phyloP scores from a whole-genome alignment of 2,329 filamentous ascomycete genomes.

The Balansia obtecta region DNA sequence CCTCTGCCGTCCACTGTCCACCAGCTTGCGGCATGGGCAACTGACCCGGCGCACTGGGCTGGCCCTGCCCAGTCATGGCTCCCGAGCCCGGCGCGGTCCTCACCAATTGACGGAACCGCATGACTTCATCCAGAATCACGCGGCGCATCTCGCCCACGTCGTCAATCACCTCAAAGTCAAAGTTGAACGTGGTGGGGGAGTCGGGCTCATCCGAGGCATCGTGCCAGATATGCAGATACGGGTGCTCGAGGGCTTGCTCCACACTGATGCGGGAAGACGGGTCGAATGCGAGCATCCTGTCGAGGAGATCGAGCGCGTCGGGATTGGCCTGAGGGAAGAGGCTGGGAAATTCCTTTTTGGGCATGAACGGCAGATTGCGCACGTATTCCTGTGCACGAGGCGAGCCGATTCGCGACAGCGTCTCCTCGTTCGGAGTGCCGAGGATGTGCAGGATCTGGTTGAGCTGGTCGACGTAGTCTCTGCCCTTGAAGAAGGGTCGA shows the following conservation, averaged over 20 bases:
- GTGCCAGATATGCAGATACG: slow-evolving; percentile 96
- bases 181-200: slow-evolving; percentile 92
- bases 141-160: slow-evolving; percentile 90
- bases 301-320: slow-evolving; percentile 86
- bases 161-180: slow-evolving; percentile 95
- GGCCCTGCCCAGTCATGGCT: slow-evolving; percentile 21
- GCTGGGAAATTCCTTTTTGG: slow-evolving; percentile 77
- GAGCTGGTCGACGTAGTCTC: slow-evolving; percentile 97
- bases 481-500: slow-evolving; percentile 96
- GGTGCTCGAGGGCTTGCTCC: slow-evolving; percentile 90
- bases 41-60: slow-evolving; percentile 26
- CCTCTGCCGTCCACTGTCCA: slow-evolving; percentile 45
- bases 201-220: slow-evolving; percentile 91
- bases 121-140: slow-evolving; percentile 95
- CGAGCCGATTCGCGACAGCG: slow-evolving; percentile 83
- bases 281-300: slow-evolving; percentile 96
- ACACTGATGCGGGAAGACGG: slow-evolving; percentile 87
- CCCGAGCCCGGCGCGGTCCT: slow-evolving; percentile 34
- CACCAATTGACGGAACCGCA: slow-evolving; percentile 61
- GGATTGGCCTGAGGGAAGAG: slow-evolving; percentile 94
- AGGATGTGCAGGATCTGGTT: slow-evolving; percentile 99
- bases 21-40: slow-evolving; percentile 41
- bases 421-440: slow-evolving; percentile 92
- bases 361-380: slow-evolving; percentile 88
- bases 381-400: slow-evolving; percentile 97